Base-by-base conservation (phyloP, 257 asterid genomes). In the Scutellaria minor region DNA sequence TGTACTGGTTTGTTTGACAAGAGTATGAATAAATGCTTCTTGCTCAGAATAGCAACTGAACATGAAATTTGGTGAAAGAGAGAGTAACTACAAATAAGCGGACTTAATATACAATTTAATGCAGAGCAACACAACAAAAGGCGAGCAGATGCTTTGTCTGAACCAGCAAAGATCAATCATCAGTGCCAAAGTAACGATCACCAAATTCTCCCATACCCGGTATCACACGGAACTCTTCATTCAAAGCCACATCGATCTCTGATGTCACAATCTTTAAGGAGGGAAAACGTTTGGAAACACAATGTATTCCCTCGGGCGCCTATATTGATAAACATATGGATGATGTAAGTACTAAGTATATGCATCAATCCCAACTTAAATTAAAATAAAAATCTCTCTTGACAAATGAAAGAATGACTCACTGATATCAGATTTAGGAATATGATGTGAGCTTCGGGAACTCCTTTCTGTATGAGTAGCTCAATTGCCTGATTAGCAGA, bases 401-500 rank as follows among this genome's bases (percentile, higher is more conserved):
- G 22, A 51, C 22, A 41, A 20, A 22, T 27, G n/a, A 46, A 60
- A 31, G 48, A 50, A 51, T 31, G 12, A 85, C 99, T 91, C 84
- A 95, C 99, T 27, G 99, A 95, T 45, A 95, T 88, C 75, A 95
- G 97, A 88, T 95, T 95, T 62, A 95, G 85, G 89, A 95, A 95
- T 68, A 95, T 87, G 70, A 95, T 95, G 87, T 90, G 95, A 22
- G 97, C 85, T 81, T 95, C 99, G 39, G 99, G 99, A 73, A 95
- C 99, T 73, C 99, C 98, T 84, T 95, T 95, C 84, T 81, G 97
- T 76, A 95, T 78, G 75, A 95, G 92, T 57, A 92, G 80, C 80
- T 92, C 96, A 71, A 95, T 95, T 67, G 99, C 98, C 85, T 95
- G 98, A 76, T 95, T 95, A 64, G 99, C 99, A 71, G 99, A 95